Base-by-base conservation (phyloP, 2,329 filamentous ascomycete species). In the Basipetospora chlamydospora region DNA sequence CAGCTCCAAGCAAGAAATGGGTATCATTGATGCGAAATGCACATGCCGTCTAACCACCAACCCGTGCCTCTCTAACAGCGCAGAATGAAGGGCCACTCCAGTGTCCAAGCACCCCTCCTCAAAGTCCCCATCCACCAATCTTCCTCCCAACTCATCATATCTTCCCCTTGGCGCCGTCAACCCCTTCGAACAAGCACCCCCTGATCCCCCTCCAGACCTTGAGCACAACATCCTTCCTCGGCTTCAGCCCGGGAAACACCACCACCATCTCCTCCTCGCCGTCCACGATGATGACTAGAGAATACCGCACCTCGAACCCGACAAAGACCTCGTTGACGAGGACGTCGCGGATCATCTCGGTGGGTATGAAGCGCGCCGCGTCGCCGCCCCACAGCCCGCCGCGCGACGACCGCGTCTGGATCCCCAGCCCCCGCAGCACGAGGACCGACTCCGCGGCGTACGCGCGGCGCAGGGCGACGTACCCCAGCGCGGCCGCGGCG, bases 301-400 rank as follows among this genome's bases (percentile, higher is more conserved):
- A 95, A 51, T 88, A 93, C 28, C 79, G 65, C 25, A 96, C 86
- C 58, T 87, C 84, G 50, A 95, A 93, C 1, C 87, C 87, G 39
- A 74, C 75, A 57, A 96, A 96, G 3, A 87, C 90, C 63, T 98
- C 90, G 54, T 95, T 86, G 35, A 98, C 82, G 37, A 95, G 74
- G 39, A 98, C 79, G 54, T 98, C 90, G 52, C 83, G 83, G 40
- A 98, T 92, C 57, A 84, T 78, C 30, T 80, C 82, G 0, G 88
- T 94, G 1, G 90, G 88, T 41, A 98, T 96, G 55, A 77, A 70
- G 39, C 70, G 58, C 49, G 69, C 68, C 38, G 60, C 56, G 10
- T 48, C 47, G n/a, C 38, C 40, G n/a, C 26, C 17, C 12, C 22
- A n/a, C 17, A 21, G 18, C 32, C 33, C 35, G 2, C 17, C 26